Conservation (phyloP, 495 filamentous ascomycete species). For the Opeltia flavorubescens region DNA sequence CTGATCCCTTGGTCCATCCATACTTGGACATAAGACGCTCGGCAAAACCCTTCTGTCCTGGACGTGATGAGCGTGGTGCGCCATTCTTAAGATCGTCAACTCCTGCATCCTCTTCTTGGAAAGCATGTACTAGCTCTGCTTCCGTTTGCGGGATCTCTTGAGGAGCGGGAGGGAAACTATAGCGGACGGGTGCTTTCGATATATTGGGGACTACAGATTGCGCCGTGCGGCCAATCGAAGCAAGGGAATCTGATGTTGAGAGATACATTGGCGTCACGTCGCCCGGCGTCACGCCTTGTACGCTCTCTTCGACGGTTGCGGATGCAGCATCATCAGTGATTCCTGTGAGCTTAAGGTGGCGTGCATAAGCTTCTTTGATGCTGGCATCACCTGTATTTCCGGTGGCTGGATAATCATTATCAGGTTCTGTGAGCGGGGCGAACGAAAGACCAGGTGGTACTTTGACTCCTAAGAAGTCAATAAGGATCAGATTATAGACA, state of each 20-base stretch:
- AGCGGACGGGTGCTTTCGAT: conserved; percentile 77
- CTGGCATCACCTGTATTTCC: conserved; percentile 38
- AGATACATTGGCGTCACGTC: too few relatives aligned
- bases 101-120: conserved; percentile 32
- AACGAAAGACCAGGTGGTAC: conserved; percentile 54
- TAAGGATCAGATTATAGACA: too few relatives aligned
- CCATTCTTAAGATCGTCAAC: conserved; percentile 29
- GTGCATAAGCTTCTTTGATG: conserved; percentile 59
- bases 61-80: conserved; percentile 47
- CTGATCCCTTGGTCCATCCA: conserved; percentile 79
- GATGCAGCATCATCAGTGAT: conserved; percentile 1
- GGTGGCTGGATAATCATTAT: conserved; percentile 19
- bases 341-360: conserved; percentile 39
- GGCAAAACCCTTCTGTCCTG: conserved; percentile 75
- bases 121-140: conserved; percentile 37
- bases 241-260: neutral
- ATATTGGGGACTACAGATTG: conserved; percentile 28
- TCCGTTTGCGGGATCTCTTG: conserved; percentile 41
- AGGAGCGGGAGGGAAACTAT: conserved; percentile 49
- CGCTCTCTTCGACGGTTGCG: neutral
- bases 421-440: conserved; percentile 50
- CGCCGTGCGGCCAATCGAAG: neutral
- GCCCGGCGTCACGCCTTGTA: too few relatives aligned
- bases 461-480: conserved; percentile 68
- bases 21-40: conserved; percentile 73